Conservation (phyloP, 2,329 filamentous ascomycete species). For the Fusarium anthophilum region DNA sequence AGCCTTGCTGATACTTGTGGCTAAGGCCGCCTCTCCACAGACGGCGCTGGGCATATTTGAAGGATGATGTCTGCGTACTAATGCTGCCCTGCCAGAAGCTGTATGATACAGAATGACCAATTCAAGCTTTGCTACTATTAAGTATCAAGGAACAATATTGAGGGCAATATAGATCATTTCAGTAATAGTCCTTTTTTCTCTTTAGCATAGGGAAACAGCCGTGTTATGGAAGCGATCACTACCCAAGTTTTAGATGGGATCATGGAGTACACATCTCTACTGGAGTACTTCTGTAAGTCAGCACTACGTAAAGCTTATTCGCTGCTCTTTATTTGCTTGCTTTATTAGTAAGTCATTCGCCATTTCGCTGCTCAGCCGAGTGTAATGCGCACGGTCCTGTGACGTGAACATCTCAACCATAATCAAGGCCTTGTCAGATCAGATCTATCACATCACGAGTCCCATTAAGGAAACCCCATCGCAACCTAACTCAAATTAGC, state of each 20-base stretch:
- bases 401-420: fast-evolving
- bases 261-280: not conserved
- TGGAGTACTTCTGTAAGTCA: not conserved
- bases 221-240: not conserved
- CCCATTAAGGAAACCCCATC: not conserved
- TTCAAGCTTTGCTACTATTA: no score
- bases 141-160: fast-evolving
- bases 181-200: no score
- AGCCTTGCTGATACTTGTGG: not conserved
- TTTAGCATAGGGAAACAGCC: no score
- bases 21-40: not conserved
- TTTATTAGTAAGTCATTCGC: not conserved
- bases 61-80: no score
- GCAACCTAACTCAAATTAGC: fast-evolving
- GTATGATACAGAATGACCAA: no score
- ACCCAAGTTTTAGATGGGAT: not conserved
- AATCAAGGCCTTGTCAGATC: not conserved
- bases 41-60: no score
- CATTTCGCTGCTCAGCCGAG: fast-evolving
- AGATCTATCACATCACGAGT: not conserved
- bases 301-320: not conserved
- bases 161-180: fast-evolving
- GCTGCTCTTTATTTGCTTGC: fast-evolving
- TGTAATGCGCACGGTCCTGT: no score
- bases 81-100: no score